phyloP scores from a whole-genome alignment of 208 protist genomes.

The Entamoeba invadens region DNA sequence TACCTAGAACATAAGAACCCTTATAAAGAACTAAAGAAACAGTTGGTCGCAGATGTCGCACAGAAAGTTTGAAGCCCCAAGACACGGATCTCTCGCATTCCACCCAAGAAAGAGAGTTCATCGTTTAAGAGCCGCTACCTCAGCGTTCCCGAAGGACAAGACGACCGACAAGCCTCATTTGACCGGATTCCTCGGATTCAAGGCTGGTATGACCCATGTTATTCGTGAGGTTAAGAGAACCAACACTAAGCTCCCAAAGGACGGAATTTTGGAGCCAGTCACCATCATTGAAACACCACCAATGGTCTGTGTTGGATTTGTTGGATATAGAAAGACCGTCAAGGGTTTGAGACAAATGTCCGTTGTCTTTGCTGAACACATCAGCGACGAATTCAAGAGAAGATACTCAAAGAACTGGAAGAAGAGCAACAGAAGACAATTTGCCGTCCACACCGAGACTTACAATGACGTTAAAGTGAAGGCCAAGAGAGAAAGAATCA shows the following conservation, averaged over 20 bases:
- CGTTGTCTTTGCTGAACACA: conserved; percentile 89
- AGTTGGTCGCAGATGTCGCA: conserved; percentile 3
- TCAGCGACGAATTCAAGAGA: conserved; percentile 71
- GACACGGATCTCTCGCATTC: conserved; percentile 30
- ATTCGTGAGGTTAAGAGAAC: conserved; percentile 82
- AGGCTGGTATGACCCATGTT: conserved; percentile 98
- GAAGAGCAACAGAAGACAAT: conserved; percentile 74
- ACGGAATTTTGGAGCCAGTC: conserved; percentile 90
- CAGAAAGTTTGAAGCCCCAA: conserved; percentile 13
- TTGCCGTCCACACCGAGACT: conserved; percentile 54
- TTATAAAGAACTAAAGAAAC: not conserved
- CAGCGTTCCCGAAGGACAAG: conserved; percentile 31
- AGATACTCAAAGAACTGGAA: conserved; percentile 97
- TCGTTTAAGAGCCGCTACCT: not conserved
- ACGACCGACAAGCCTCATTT: not conserved
- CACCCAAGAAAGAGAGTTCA: conserved; percentile 24
- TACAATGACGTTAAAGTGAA: not conserved
- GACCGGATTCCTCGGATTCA: conserved; percentile 79
- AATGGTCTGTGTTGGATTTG: conserved; percentile 88
- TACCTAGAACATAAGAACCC: not conserved
- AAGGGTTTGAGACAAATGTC: conserved; percentile 78
- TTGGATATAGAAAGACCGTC: conserved; percentile 87
- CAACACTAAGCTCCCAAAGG: conserved; percentile 82
- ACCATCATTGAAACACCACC: conserved; percentile 91
- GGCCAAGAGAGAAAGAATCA: conserved; percentile 30